Conservation (phyloP, 192 early-diverging fungal species). For the Helicostylum pulchrum region DNA sequence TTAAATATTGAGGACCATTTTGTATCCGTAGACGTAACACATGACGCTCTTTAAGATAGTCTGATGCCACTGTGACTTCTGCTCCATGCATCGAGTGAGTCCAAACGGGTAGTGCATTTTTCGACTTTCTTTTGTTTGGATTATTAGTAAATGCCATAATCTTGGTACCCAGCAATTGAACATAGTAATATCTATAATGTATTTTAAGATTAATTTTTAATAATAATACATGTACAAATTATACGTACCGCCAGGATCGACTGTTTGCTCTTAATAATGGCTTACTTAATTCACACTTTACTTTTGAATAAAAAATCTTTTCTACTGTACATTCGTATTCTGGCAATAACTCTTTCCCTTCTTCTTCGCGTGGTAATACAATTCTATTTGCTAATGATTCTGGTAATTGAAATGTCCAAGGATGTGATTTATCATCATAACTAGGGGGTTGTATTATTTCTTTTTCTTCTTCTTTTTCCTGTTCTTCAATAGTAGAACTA, state of each 20-base stretch:
- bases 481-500: not conserved
- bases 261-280: constrained; percentile 33
- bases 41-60: constrained; percentile 44
- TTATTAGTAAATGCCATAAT: constrained; percentile 2
- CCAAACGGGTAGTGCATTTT: constrained; percentile 30
- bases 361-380: constrained; percentile 34
- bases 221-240: not conserved
- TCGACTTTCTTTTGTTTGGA: constrained; percentile 9
- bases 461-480: constrained; percentile 5
- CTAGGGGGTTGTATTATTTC: not conserved
- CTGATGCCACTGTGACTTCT: constrained; percentile 35
- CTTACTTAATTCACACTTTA: constrained; percentile 45
- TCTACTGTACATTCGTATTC: constrained; percentile 46
- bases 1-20: constrained; percentile 41
- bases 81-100: constrained; percentile 40
- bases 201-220: not conserved
- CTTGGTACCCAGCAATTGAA: constrained; percentile 1
- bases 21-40: constrained; percentile 41
- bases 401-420: constrained; percentile 15
- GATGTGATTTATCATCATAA: constrained; percentile 20
- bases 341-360: constrained; percentile 45
- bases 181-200: not conserved
- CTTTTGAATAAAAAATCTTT: constrained; percentile 36
- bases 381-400: not conserved
- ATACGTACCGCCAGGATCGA: constrained; percentile 46